Conservation (phyloP, 495 filamentous ascomycete species). For the Antarctomyces pellizariae region DNA sequence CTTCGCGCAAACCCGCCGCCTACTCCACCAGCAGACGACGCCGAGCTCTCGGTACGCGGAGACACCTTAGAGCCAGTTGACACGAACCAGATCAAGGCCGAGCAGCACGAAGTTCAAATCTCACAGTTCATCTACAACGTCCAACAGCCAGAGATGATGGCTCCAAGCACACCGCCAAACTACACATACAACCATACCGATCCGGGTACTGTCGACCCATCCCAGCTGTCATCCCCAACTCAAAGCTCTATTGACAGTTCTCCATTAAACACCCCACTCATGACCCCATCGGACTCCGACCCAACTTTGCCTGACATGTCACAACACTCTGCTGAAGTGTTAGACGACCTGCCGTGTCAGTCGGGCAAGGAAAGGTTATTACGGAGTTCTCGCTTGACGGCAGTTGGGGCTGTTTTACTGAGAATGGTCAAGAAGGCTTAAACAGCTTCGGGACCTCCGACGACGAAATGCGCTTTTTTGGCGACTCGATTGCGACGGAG, state of each 20-base stretch:
- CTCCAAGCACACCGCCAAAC: conserved; percentile 8
- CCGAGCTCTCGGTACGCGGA: conserved; percentile 14
- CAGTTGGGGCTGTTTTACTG: too few species aligned
- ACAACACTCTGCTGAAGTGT: conserved; percentile 99
- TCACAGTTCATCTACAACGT: conserved; percentile 27
- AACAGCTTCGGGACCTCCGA: too few species aligned
- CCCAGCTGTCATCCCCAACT: conserved; percentile 13
- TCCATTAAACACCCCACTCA: conserved; percentile 23
- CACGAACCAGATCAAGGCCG: too few species aligned
- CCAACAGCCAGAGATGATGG: conserved; percentile 13
- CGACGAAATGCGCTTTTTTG: too few species aligned
- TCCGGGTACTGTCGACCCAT: conserved; percentile 7
- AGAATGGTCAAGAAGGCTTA: too few species aligned
- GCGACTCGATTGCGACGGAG: too few species aligned
- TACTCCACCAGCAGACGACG: conserved; percentile 14
- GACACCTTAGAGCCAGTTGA: too few species aligned
- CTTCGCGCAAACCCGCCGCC: conserved; percentile 8
- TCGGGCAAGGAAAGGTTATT: too few species aligned
- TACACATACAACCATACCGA: conserved; percentile 18
- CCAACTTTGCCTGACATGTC: conserved; percentile 67
- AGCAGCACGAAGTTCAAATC: conserved; percentile 25
- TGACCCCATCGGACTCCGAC: conserved; percentile 19
- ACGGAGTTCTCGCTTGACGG: too few species aligned
- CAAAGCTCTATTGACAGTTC: conserved; percentile 30
- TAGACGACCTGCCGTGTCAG: conserved; percentile 99